phyloP scores from a whole-genome alignment of 208 protist species.

The Trypanosoma conorhini region DNA sequence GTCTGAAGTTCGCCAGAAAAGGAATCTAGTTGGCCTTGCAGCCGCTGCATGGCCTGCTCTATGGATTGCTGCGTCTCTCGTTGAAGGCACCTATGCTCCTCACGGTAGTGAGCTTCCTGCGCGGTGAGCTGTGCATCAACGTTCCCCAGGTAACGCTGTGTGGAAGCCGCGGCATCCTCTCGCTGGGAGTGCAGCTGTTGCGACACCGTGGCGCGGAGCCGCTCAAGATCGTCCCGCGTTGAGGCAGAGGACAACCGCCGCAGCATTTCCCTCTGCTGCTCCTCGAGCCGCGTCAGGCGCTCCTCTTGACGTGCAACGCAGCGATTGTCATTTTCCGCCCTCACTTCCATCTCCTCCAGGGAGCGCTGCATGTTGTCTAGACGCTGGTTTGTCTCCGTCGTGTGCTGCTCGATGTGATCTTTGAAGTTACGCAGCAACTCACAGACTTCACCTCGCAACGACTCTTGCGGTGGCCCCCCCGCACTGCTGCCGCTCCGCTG shows the following conservation, averaged over 20 bases:
- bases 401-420: conserved; percentile 26
- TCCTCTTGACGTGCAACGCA: conserved; percentile 19
- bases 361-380: conserved; percentile 22
- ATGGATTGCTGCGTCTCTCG: conserved; percentile 1
- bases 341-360: conserved; percentile 19
- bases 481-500: background rate
- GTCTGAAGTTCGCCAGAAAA: conserved; percentile 1
- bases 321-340: conserved; percentile 16
- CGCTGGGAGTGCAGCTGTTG: background rate
- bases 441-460: conserved; percentile 7
- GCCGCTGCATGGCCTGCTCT: background rate
- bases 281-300: conserved; percentile 19
- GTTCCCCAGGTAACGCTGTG: background rate
- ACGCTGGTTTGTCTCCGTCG: conserved; percentile 5
- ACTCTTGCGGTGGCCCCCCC: background rate
- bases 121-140: background rate
- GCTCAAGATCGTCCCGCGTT: background rate
- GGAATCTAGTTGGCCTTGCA: conserved; percentile 1
- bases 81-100: background rate
- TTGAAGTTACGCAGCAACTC: conserved; percentile 35
- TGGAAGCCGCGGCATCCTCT: background rate
- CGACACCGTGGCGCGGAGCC: background rate
- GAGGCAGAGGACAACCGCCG: background rate
- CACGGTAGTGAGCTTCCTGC: background rate
- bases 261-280: conserved; percentile 24